phyloP scores from a whole-genome alignment of 2,329 filamentous ascomycete species.

The Cytospora chrysosperma region DNA sequence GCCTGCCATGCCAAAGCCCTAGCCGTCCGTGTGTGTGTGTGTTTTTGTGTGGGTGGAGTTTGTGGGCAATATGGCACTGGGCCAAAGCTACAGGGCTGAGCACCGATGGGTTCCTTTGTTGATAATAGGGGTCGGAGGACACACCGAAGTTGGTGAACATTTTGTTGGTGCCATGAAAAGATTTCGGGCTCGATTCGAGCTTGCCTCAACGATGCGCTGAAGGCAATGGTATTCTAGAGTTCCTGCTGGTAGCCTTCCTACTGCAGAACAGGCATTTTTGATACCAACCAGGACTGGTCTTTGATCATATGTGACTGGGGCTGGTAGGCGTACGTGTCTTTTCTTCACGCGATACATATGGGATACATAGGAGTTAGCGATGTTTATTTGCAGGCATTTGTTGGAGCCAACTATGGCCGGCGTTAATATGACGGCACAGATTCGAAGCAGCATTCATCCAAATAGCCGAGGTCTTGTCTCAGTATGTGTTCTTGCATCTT shows the following conservation, averaged over 20 bases:
- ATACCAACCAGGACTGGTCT: not conserved
- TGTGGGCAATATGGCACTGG: not conserved
- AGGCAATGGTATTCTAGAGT: not conserved
- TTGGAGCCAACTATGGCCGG: not conserved
- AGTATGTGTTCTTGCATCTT: too few species aligned
- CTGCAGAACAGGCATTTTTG: not conserved
- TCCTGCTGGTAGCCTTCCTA: too few species aligned
- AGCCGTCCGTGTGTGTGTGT: too few species aligned
- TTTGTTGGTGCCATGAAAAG: not conserved
- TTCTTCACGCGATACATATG: not conserved
- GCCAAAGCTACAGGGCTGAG: not conserved
- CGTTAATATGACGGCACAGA: not conserved
- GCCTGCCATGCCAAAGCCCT: conserved; percentile 20
- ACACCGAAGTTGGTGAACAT: not conserved
- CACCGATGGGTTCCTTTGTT: not conserved
- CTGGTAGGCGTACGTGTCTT: not conserved
- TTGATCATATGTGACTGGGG: not conserved
- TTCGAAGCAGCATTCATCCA: not conserved
- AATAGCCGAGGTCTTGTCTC: too few species aligned
- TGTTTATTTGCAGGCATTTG: not conserved
- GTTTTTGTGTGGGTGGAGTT: too few species aligned
- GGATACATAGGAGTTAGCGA: not conserved
- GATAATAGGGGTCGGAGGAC: not conserved
- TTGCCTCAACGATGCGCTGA: not conserved
- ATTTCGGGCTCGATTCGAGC: not conserved